phyloP scores from a whole-genome alignment of 345 rosid species.

The Salix exigua region DNA sequence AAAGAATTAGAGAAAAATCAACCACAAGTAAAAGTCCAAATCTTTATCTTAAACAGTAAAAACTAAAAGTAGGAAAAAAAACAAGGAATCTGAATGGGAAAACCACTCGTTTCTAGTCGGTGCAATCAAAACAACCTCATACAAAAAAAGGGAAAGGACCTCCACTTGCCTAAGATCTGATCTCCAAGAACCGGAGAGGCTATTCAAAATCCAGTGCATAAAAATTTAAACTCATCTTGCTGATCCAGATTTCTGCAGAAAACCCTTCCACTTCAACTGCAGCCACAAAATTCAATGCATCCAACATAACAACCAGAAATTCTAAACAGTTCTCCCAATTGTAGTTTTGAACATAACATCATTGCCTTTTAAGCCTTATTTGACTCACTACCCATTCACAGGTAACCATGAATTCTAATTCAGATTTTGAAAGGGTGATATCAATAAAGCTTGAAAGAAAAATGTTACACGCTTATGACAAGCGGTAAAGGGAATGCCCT shows the following conservation, averaged over 20 bases:
- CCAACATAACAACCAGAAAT: background rate
- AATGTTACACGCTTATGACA: background rate
- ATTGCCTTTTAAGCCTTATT: background rate
- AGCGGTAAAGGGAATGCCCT: background rate
- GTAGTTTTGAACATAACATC: background rate
- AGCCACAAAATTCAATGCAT: background rate
- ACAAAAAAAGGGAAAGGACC: background rate
- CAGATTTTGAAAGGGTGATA: background rate
- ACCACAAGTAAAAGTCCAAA: background rate
- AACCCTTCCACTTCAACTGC: background rate
- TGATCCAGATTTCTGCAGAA: background rate
- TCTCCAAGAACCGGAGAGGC: background rate
- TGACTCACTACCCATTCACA: background rate
- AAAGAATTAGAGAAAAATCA: background rate
- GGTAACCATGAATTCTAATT: background rate
- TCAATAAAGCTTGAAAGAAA: background rate
- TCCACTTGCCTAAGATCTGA: background rate
- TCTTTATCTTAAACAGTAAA: background rate
- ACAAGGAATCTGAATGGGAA: background rate
- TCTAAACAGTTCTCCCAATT: background rate
- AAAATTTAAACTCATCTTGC: background rate
- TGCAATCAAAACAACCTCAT: background rate
- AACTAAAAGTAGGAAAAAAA: background rate
- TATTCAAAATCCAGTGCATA: background rate
- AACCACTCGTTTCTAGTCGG: background rate